Evolutionary conservation across 371 early-diverging fungal genomes (phyloP).

Genomic region (Mucor velutinosus): DNA sequence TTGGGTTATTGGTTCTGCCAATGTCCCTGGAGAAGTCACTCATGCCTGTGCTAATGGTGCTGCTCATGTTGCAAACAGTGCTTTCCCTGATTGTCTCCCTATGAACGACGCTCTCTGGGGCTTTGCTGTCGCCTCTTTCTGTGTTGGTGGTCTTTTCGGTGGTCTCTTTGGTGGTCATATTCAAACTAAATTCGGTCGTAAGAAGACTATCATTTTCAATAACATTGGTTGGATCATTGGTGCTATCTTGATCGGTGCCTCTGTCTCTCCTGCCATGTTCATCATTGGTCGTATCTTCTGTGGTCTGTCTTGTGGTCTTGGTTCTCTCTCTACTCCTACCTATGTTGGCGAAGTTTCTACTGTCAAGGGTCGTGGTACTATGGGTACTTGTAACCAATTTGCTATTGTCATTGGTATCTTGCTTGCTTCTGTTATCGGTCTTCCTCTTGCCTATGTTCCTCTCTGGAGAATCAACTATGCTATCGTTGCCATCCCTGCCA

Average conservation of each 20-base stretch:
- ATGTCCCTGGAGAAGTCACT: slow-evolving; percentile 42
- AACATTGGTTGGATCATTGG: slow-evolving; percentile 67
- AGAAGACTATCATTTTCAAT: slow-evolving; percentile 60
- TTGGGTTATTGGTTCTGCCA: slow-evolving; percentile 51
- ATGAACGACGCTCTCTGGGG: slow-evolving; percentile 44
- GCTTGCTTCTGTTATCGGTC: slow-evolving; percentile 61
- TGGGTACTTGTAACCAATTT: slow-evolving; percentile 81
- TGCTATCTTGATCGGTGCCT: slow-evolving; percentile 59
- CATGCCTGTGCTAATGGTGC: slow-evolving; percentile 28
- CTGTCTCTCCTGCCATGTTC: slow-evolving; percentile 64
- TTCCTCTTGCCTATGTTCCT: slow-evolving; percentile 63
- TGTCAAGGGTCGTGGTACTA: slow-evolving; percentile 63
- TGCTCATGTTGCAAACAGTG: slow-evolving; percentile 7
- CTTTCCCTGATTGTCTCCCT: slow-evolving; percentile 32
- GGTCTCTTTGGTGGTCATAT: slow-evolving; percentile 63
- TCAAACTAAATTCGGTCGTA: slow-evolving; percentile 64
- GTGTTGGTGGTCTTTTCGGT: slow-evolving; percentile 74
- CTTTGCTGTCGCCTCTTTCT: slow-evolving; percentile 64
- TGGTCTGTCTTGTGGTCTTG: slow-evolving; percentile 83
- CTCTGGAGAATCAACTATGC: slow-evolving; percentile 71
- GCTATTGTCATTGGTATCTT: slow-evolving; percentile 78
- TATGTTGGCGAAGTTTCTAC: slow-evolving; percentile 86
- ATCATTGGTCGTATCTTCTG: slow-evolving; percentile 75
- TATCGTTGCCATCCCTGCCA: slow-evolving; percentile 69
- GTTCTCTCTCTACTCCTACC: slow-evolving; percentile 76